Evolutionary conservation across 805 yeast species (phyloP), one percentile per base, ranked within the genome.

Genomic region (Starmerella bacillaris): DNA sequence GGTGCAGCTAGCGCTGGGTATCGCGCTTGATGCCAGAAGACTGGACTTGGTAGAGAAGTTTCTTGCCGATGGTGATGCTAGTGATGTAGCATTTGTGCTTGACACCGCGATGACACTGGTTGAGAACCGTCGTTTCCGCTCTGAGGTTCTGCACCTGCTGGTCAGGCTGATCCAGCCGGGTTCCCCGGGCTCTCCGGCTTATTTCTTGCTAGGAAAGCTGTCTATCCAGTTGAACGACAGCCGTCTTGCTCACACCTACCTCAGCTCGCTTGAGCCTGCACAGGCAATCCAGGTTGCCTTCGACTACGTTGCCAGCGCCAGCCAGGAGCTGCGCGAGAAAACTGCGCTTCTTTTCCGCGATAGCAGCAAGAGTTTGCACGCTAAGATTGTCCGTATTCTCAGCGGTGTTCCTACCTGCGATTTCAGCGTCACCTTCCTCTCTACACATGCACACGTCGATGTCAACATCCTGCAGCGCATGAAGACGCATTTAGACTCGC

Each of bases 331-430:
- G 45, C 64, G 84, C 39, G 75, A 72, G 18, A 60, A 64, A 27
- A 61, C 63, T 6, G 51, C 64, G 30, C 55, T 50, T 12, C 51
- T 49, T 27, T 44, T 54, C 35, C 37, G 29, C 19, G 39, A 36
- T 51, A 36, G 52, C 51, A 28, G 45, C 40, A 33, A 42, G 53
- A 18, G 71, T 20, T 45, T 43, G 24, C 45, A 50, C 30, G 47
- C 49, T 11, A 50, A 70, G 46, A 57, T 83, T 32, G 65, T 74
- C 37, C 68, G 68, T 44, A 78, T 89, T 37, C 66, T 89, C 37
- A 69, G 84, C 6, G 98, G 98, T 37, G 72, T 83, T 28, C 95
- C 95, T 45, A 77, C 95, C 14, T 79, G 94, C 59, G 96, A 89
- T 58, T 71, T 73, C 53, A 83, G 79, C 51, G 74, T 80, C 44